Base-by-base conservation (phyloP, 257 asterid genomes). In the Thymus mandschuricus region DNA sequence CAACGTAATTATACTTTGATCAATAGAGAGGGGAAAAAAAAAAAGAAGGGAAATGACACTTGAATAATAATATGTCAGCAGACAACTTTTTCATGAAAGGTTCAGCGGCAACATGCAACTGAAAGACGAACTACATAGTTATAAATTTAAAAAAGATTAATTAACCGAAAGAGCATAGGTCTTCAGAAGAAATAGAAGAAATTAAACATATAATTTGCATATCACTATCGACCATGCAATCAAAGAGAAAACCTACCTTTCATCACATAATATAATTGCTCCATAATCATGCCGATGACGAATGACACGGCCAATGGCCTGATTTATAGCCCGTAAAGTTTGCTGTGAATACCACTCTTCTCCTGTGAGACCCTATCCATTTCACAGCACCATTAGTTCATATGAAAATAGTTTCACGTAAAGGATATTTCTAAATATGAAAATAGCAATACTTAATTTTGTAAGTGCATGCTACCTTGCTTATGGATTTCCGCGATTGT, bases 271-370 rank as follows among this genome's bases (percentile, higher is more conserved):
- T 69, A 95, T 88, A 66, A 95, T 89, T 68, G 99, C 99, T 76
- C 99, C 98, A 75, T 88, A 95, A 88, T 95, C 99, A 88, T 92
- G 91, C 74, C 68, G 87, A 81, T 95, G 99, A 75, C 99, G 99
- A 76, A 95, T 92, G 78, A 95, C 98, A 60, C 99, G 98, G 60
- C 99, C 99, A 31, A 95, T 96, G 60, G 99, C 98, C 92, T 95
- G 99, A 86, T 95, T 95, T 68, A 95, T 96, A 56, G 98, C 99
- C 60, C 99, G 81, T 27, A 88, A 85, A 77, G 98, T 97, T 88
- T 94, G 96, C 75, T 94, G 99, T 75, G 92, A 85, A 73, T 94
- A 94, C 99, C 99, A 94, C 76, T 86, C 96, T 83, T 89, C 99
- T 72, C 99, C 99, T 61, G 87, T 87, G 75, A 94, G 83, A 75